These are phyloP conservation scores for Colletotrichum lini DNA, from an alignment of 2,329 filamentous ascomycete species.

Conservation along the genomic window DNA sequence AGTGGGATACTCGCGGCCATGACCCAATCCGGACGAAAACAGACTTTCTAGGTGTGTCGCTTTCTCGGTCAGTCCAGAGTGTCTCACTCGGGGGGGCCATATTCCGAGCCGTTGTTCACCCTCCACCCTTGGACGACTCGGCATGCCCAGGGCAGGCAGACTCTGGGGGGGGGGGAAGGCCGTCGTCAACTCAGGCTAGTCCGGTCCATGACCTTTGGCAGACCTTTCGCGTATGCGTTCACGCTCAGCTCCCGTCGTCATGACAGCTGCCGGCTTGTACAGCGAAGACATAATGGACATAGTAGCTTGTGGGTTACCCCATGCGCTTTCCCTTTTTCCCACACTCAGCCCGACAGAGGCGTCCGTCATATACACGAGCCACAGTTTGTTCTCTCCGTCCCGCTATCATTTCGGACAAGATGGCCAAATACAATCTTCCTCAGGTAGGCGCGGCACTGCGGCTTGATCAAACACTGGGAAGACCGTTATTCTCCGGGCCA, in stretches of 20 bases:
- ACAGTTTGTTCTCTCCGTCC: slow-evolving; percentile 19
- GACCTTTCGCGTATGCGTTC: slow-evolving; percentile 5
- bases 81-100: slow-evolving; percentile 26
- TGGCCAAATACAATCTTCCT: neutral
- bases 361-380: slow-evolving; percentile 33
- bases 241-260: slow-evolving; percentile 36
- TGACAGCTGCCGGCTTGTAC: slow-evolving; percentile 29
- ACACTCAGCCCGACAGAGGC: slow-evolving; percentile 26
- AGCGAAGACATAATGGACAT: neutral
- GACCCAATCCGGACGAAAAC: slow-evolving; percentile 31
- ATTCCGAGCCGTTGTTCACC: slow-evolving; percentile 10
- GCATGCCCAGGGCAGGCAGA: slow-evolving; percentile 28
- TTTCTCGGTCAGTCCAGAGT: slow-evolving; percentile 28
- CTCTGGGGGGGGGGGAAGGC: neutral
- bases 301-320: slow-evolving; percentile 14
- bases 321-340: neutral
- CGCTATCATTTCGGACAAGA: neutral
- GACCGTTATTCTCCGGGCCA: slow-evolving; percentile 12
- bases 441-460: neutral
- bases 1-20: neutral
- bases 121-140: neutral
- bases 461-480: slow-evolving; percentile 1
- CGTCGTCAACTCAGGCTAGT: neutral
- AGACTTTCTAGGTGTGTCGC: slow-evolving; percentile 15
- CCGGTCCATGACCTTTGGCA: slow-evolving; percentile 24